Evolutionary conservation across 306 rosid genomes (phyloP).

Genomic region (Nissolia schottii): DNA sequence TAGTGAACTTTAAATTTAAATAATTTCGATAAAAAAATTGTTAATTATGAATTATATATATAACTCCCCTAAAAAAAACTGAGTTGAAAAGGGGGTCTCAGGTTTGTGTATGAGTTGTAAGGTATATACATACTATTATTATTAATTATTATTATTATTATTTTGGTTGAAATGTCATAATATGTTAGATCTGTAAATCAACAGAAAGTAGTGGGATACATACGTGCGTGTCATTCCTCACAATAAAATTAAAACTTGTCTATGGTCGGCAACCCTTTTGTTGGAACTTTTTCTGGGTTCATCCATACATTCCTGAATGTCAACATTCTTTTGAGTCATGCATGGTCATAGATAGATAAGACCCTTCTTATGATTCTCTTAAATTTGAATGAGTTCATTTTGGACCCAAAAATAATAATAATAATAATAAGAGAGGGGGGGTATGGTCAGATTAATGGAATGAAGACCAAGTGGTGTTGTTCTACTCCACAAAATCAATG

Average conservation of each 20-base stretch:
- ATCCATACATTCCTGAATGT: background rate
- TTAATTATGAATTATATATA: constrained; percentile 12
- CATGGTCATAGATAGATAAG: background rate
- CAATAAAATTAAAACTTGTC: background rate
- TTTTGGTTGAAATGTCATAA: constrained; percentile 31
- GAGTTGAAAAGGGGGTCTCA: constrained; percentile 21
- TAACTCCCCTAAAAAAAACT: constrained; percentile 18
- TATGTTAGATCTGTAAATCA: constrained; percentile 20
- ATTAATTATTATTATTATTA: no score
- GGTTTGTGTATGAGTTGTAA: constrained; percentile 28
- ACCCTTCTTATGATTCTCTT: background rate
- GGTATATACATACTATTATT: no score
- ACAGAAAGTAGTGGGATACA: constrained; percentile 25
- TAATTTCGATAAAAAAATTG: no score
- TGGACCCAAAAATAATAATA: constrained; percentile 15
- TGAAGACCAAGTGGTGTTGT: constrained; percentile 23
- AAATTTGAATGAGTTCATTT: constrained; percentile 13
- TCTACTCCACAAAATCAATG: constrained; percentile 23
- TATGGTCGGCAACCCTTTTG: constrained; percentile 14
- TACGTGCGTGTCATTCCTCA: constrained; percentile 21
- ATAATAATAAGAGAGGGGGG: no score
- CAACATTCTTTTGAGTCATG: background rate
- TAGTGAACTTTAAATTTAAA: no score
- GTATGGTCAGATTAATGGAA: constrained; percentile 18
- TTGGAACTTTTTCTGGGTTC: constrained; percentile 29